Evolutionary conservation across 31 red algal species (phyloP), one percentile per base, ranked within the genome.

Genomic region (Porphyra umbilicalis): DNA sequence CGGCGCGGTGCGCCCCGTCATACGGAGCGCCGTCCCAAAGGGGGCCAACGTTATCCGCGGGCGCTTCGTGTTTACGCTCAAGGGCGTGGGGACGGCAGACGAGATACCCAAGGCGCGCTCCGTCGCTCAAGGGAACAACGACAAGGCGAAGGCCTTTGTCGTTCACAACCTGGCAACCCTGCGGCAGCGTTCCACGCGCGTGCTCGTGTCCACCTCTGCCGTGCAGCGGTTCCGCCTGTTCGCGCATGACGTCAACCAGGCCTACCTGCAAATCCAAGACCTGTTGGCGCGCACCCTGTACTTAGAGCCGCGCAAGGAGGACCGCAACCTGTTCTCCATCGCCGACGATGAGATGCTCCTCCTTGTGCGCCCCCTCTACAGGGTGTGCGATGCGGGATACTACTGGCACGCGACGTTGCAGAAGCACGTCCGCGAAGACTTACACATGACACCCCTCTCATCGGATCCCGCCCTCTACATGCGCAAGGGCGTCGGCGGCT

Each of bases 31-130:
- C 34, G 57, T 89, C 25, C 75, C 82, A 32, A 38, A n/a, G 8
- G 82, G 84, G 9, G 87, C 14, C n/a, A 89, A 89, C 31, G 82
- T 89, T 7, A 75, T 89, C 29, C 87, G 81, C 34, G 75, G 82
- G 34, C 87, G 37, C 36, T 84, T 89, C 25, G 82, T 89, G 6
- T 67, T 84, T 18, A 81, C 11, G 8, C 31, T 79, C 36, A 77
- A 84, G 75, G 79, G 10, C 14, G 67, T 39, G 0, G 82, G 80
- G 71, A 82, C 83, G 35, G 87, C 74, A 33, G 25, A 78, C 15
- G 38, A 32, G 18, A 89, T 84, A 0, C 84, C 71, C 75, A 89
- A 83, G 39, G 87, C 87, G 40, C 81, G 86, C 10, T 88, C 76
- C 75, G 86, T 83, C 9, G 78, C 83, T 35, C 80, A 80, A 13